Evolutionary conservation across 2,329 filamentous ascomycete species (phyloP), one percentile per base, ranked within the genome.

Genomic region (Hypocreales sp.): DNA sequence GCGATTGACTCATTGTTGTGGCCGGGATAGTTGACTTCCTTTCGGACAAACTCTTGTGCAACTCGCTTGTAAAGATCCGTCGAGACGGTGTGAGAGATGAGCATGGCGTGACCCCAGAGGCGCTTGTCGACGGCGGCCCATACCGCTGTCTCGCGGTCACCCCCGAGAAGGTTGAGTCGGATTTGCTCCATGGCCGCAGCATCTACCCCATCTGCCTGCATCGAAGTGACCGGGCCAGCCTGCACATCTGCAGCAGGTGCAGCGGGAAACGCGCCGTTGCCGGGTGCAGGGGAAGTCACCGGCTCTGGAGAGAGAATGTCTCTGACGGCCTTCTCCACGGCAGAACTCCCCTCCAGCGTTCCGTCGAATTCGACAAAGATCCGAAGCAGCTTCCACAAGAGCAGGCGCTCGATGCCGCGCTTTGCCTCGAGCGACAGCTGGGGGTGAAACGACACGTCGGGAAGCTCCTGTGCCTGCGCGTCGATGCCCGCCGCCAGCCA

Each of bases 41-140:
- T 86, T 39, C 84, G 78, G 12, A 98, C 79, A 44, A 98, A 98
- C 44, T 98, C 90, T 43, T 92, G 84, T 1, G 84, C 73, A 15
- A 98, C 86, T 46, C 92, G 81, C 48, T 84, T 92, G 68, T 92
- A 95, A 3, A 92, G 61, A 14, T 82, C 79, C 25, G 80, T 61
- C 2, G 82, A 90, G 54, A 92, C 50, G 0, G 72, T 74, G 34
- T 72, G 68, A 2, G 90, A 79, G 20, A 98, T 77, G 13, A 98
- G 63, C 67, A 98, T 79, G 4, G 90, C 92, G 50, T 98, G 92
- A 3, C 83, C 90, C 92, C 92, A 98, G 3, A 98, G 60, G 26
- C 86, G 73, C 49, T 86, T 84, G 49, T 98, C 90, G 18, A 84
- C 87, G 5, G 90, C 86, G 36, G 79, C 66, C 87, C 87, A 95